These are phyloP conservation scores for Tricholoma sp. DNA, from an alignment of 768 basidiomycete species.

Conservation along the genomic window DNA sequence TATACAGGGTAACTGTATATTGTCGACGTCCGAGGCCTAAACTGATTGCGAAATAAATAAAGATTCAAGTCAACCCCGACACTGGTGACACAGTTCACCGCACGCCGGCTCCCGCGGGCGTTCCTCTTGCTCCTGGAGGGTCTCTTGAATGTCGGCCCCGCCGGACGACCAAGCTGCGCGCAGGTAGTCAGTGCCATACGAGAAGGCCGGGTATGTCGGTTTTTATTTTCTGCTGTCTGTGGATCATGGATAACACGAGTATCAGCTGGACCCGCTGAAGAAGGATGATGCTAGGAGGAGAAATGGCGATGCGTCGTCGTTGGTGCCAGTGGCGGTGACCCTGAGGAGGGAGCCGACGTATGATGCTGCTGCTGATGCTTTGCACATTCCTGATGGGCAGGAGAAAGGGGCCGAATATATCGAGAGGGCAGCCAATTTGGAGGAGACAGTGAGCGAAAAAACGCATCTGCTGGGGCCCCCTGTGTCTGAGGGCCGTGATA, in stretches of 20 bases:
- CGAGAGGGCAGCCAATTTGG: slow-evolving; percentile 4
- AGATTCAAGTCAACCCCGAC: slow-evolving; percentile 50
- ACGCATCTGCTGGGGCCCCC: slow-evolving; percentile 11
- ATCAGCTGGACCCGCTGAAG: slow-evolving; percentile 15
- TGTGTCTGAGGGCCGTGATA: neutral
- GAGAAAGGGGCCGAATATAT: slow-evolving; percentile 1
- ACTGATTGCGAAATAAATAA: neutral
- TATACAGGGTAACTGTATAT: slow-evolving; percentile 67
- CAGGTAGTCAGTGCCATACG: slow-evolving; percentile 63
- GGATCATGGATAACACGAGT: neutral
- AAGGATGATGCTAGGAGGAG: slow-evolving; percentile 6
- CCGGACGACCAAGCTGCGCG: slow-evolving; percentile 65
- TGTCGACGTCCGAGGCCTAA: neutral
- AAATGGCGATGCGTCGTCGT: slow-evolving; percentile 2
- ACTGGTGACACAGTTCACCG: slow-evolving; percentile 54
- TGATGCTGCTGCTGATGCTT: neutral
- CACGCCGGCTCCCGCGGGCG: slow-evolving; percentile 66
- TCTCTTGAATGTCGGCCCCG: slow-evolving; percentile 58
- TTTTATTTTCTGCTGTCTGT: neutral
- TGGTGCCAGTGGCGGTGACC: slow-evolving; percentile 3
- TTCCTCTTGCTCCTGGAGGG: slow-evolving; percentile 70
- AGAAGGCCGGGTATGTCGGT: slow-evolving; percentile 63
- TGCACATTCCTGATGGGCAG: neutral
- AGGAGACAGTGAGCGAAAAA: slow-evolving; percentile 11
- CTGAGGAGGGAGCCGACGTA: slow-evolving; percentile 5